Evolutionary conservation across 2,329 filamentous ascomycete genomes (phyloP).

Genomic region (Coniosporium tulheliwenetii): DNA sequence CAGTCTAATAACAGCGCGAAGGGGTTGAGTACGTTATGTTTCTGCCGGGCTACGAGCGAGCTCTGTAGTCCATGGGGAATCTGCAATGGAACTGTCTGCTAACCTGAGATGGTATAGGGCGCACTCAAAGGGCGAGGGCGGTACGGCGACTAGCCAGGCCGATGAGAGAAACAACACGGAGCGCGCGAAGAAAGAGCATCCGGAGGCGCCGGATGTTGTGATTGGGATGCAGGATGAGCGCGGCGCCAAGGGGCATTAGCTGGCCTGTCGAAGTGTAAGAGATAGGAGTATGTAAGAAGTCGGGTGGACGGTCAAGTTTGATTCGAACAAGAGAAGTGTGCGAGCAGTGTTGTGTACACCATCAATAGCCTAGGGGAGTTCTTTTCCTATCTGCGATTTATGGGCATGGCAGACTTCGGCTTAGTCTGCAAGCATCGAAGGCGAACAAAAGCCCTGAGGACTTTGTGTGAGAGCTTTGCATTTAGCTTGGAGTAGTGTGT

Average conservation of each 20-base stretch:
- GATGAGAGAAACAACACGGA: constrained; percentile 20
- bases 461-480: too few species aligned
- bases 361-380: too few species aligned
- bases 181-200: constrained; percentile 30
- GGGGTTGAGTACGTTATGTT: constrained; percentile 17
- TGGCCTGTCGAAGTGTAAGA: background rate
- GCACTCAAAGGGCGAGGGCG: constrained; percentile 18
- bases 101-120: constrained; percentile 6
- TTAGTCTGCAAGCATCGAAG: too few species aligned
- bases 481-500: too few species aligned
- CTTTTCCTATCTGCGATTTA: too few species aligned
- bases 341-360: too few species aligned
- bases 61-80: too few species aligned
- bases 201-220: constrained; percentile 28
- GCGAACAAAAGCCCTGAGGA: too few species aligned
- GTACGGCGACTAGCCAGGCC: constrained; percentile 21
- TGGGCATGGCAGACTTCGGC: too few species aligned
- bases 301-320: too few species aligned
- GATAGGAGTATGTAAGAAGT: too few species aligned
- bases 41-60: background rate
- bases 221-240: constrained; percentile 37
- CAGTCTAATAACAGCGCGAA: constrained; percentile 14
- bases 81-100: background rate
- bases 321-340: too few species aligned
- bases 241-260: constrained; percentile 25